Conservation (phyloP, 2,329 filamentous ascomycete species). For the Arthrobotrys pseudoclavata region DNA sequence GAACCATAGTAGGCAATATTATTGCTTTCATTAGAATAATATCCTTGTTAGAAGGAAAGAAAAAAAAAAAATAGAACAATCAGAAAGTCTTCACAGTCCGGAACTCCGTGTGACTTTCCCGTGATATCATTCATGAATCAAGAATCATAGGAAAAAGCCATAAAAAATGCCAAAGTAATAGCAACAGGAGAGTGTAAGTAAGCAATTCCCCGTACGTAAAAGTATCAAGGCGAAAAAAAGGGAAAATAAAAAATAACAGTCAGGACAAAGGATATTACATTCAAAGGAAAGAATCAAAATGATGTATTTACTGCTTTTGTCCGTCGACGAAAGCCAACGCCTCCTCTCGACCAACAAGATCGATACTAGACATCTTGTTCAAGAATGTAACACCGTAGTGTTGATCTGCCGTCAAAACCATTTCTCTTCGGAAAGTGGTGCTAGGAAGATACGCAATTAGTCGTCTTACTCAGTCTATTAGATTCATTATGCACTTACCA, state of each 20-base stretch:
- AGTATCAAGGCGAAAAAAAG: neutral
- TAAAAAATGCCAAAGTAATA: conserved; percentile 9
- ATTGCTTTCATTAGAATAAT: conserved; percentile 6
- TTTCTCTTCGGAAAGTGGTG: conserved; percentile 97
- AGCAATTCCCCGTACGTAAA: neutral
- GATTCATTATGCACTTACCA: conserved; percentile 44
- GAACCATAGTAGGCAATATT: neutral
- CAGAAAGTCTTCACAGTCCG: conserved; percentile 58
- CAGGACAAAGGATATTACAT: neutral
- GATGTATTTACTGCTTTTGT: conserved; percentile 69
- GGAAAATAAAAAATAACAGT: neutral
- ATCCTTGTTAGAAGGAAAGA: neutral
- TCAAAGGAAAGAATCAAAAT: neutral
- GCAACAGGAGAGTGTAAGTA: neutral
- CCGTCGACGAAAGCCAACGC: conserved; percentile 95
- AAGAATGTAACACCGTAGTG: conserved; percentile 96
- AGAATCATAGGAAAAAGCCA: conserved; percentile 36
- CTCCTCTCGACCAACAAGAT: conserved; percentile 87
- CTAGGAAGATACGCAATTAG: conserved; percentile 68
- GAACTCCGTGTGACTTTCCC: conserved; percentile 60
- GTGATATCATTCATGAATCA: conserved; percentile 58
- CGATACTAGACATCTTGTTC: conserved; percentile 94
- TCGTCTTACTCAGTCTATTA: neutral
- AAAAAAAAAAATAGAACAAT: conserved; percentile 6
- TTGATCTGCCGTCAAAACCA: conserved; percentile 94